phyloP scores from a whole-genome alignment of 139 green algal species.

The Asterochloris sp. region DNA sequence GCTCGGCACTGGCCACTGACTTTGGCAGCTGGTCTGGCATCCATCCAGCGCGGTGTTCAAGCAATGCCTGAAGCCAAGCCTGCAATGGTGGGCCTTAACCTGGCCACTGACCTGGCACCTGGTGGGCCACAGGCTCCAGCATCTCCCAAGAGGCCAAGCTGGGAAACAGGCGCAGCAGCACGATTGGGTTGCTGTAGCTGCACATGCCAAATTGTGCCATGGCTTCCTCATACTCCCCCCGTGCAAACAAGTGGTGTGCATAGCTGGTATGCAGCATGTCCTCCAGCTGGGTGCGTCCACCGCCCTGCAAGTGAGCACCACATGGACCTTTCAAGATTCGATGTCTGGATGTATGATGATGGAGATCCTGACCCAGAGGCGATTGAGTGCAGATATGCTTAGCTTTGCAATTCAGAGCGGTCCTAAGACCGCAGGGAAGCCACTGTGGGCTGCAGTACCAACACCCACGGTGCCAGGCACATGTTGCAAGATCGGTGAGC shows the following conservation, averaged over 20 bases:
- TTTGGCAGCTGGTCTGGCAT: too few relatives aligned
- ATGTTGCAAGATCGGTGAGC: not conserved
- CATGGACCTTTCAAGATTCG: not conserved
- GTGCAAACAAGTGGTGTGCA: slow-evolving; percentile 62
- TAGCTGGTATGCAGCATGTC: slow-evolving; percentile 61
- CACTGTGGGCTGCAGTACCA: not conserved
- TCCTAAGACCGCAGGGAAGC: not conserved
- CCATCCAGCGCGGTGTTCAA: too few relatives aligned
- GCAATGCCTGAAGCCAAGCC: too few relatives aligned
- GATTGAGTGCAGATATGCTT: too few relatives aligned
- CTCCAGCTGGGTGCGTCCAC: slow-evolving; percentile 32
- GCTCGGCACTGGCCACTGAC: too few relatives aligned
- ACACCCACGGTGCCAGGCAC: not conserved
- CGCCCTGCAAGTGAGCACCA: not conserved
- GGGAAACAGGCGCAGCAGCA: slow-evolving; percentile 66
- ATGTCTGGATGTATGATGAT: not conserved
- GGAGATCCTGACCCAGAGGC: too few relatives aligned
- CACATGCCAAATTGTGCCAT: slow-evolving; percentile 75
- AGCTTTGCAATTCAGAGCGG: not conserved
- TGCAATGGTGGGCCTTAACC: too few relatives aligned
- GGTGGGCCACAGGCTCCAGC: slow-evolving; percentile 15
- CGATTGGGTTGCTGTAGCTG: slow-evolving; percentile 30
- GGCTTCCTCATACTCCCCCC: slow-evolving; percentile 66
- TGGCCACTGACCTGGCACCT: not conserved
- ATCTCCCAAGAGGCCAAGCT: slow-evolving; percentile 44